Percentiles rank a stretch among this genome's conserved stretches.
Conservation (phyloP, 495 filamentous ascomycete species). For the Lindgomyces ingoldianus region DNA sequence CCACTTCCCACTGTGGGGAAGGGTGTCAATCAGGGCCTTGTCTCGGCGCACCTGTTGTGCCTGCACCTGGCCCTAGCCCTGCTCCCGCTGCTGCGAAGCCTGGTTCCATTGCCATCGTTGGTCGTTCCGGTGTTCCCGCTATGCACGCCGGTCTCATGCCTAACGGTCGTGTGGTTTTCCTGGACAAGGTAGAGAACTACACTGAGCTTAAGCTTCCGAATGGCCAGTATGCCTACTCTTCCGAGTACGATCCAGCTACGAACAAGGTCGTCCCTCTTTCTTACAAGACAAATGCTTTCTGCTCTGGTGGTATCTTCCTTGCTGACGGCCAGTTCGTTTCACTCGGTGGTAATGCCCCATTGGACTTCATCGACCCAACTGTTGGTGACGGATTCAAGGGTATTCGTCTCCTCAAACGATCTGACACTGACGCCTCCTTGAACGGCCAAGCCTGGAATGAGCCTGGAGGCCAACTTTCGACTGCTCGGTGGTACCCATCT, state of each 20-base stretch:
- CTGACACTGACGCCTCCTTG: slow-evolving; percentile 49
- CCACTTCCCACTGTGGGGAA: slow-evolving; percentile 48
- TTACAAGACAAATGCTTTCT: slow-evolving; percentile 65
- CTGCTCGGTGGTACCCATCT: slow-evolving; percentile 61
- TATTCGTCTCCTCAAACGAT: slow-evolving; percentile 57
- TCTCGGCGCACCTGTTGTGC: slow-evolving; percentile 28
- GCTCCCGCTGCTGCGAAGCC: slow-evolving; percentile 43
- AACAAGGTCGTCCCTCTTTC: slow-evolving; percentile 53
- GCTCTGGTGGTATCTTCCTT: slow-evolving; percentile 61
- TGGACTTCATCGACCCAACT: slow-evolving; percentile 58
- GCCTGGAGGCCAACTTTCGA: slow-evolving; percentile 56
- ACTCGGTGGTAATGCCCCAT: slow-evolving; percentile 60
- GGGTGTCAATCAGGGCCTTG: slow-evolving; percentile 53
- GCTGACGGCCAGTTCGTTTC: slow-evolving; percentile 57
- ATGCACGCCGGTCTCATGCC: slow-evolving; percentile 65
- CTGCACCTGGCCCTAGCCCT: slow-evolving; percentile 40
- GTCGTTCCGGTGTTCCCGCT: slow-evolving; percentile 60
- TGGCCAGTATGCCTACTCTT: slow-evolving; percentile 60
- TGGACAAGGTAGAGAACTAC: slow-evolving; percentile 66
- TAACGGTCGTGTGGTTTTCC: slow-evolving; percentile 61
- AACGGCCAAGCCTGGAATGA: slow-evolving; percentile 59
- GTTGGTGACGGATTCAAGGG: slow-evolving; percentile 61
- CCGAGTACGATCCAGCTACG: slow-evolving; percentile 58
- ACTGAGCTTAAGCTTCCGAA: slow-evolving; percentile 57
- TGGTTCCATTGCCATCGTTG: slow-evolving; percentile 54